Base-by-base conservation (phyloP, 176 grass and related monocot species). In the Elaeis guineensis region DNA sequence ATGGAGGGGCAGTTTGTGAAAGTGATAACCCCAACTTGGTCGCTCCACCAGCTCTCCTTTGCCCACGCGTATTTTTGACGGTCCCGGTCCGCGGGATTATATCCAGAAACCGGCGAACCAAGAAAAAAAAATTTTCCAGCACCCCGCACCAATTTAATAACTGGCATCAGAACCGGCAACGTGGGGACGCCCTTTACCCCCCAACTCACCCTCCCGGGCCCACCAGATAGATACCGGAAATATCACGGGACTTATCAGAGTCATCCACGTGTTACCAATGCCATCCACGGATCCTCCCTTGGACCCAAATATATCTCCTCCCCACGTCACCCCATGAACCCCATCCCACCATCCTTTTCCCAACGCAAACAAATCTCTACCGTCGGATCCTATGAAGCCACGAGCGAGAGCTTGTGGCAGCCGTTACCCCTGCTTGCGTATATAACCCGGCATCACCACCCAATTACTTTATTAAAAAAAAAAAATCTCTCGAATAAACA, bases 231-330 rank as follows among this genome's bases (percentile, higher is more conserved):
- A 55, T 55, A n/a, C 82, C 39, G 35, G 65, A 72, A 72, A 90
- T 90, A 85, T 72, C 65, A 65, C 4, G 29, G 51, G 48, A 63
- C 86, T 82, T 82, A 87, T 96, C 23, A 64, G n/a, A 59, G 3
- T 68, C 57, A 21, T 25, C 72, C 92, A 75, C 72, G 92, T 82
- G 92, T 78, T 78, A 59, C 28, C 3, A 5, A 48, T 61, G 63
- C 79, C 92, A 90, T 82, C 92, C 92, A 85, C 77, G 68, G 54
- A 53, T 64, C 21, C 28, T 2, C 2, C 30, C 30, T 9, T 0
- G 14, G 19, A 17, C 66, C n/a, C 59, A 75, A 29, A 76, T 65
- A 50, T 44, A 68, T 61, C 65, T 77, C 65, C 17, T 30, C 51
- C 58, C 77, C 83, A 59, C 58, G 79, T 72, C 52, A 49, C 78